Percentiles rank a stretch among this genome's conserved stretches.
Conservation (phyloP, 768 basidiomycete genomes). For the Coprinopsis marcescibilis region DNA sequence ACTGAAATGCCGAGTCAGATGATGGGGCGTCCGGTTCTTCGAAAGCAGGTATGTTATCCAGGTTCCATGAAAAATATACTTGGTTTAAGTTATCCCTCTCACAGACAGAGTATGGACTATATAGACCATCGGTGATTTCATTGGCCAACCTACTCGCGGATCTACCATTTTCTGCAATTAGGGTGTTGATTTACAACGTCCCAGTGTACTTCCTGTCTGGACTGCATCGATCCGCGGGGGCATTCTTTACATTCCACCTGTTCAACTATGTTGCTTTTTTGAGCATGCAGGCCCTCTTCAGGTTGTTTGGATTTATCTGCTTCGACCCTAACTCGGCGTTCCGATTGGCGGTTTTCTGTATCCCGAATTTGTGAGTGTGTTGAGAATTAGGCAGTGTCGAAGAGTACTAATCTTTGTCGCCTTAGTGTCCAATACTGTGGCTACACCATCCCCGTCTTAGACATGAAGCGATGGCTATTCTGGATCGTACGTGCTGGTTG, state of each 20-base stretch:
- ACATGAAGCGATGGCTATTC: conserved; percentile 80
- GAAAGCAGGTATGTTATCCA: conserved; percentile 48
- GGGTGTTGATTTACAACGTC: conserved; percentile 56
- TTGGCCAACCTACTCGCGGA: conserved; percentile 65
- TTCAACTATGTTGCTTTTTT: conserved; percentile 61
- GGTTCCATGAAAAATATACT: too few species aligned
- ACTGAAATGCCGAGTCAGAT: conserved; percentile 75
- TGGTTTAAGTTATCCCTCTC: too few species aligned
- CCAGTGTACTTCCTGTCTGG: conserved; percentile 66
- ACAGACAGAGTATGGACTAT: conserved; percentile 58
- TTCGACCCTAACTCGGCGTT: conserved; percentile 42
- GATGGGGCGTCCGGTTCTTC: conserved; percentile 71
- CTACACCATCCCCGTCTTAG: conserved; percentile 58
- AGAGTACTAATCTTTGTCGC: too few species aligned
- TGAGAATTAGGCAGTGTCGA: too few species aligned
- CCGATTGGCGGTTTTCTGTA: conserved; percentile 57
- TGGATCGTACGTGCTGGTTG: conserved; percentile 67
- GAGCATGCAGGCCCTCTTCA: conserved; percentile 81
- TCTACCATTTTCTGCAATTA: conserved; percentile 58
- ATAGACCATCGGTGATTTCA: conserved; percentile 58
- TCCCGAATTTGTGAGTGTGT: conserved; percentile 61
- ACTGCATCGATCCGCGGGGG: conserved; percentile 38
- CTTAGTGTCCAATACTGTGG: conserved; percentile 58
- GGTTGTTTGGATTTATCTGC: conserved; percentile 55
- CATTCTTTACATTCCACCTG: conserved; percentile 55